phyloP scores from a whole-genome alignment of 257 asterid genomes.

The Vinca minor region DNA sequence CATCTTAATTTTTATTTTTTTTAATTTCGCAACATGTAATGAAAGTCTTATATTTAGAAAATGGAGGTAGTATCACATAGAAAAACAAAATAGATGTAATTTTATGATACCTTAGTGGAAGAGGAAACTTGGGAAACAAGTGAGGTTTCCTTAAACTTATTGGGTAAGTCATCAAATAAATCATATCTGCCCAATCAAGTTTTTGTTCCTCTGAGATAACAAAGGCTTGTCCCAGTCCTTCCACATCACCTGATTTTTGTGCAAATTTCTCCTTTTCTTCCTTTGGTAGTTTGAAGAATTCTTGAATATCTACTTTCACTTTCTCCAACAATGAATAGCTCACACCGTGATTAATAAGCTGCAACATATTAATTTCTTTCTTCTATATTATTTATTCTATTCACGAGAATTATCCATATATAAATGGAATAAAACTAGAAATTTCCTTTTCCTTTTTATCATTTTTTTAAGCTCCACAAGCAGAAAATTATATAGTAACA shows the following conservation, averaged over 20 bases:
- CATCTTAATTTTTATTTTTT: too few species aligned
- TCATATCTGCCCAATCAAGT: conserved; percentile 18
- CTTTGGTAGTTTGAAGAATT: conserved; percentile 8
- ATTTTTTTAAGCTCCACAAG: too few species aligned
- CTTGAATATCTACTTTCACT: conserved; percentile 5
- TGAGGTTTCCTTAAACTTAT: conserved; percentile 13
- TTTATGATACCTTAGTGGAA: not conserved
- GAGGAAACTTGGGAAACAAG: conserved; percentile 11
- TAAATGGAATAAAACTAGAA: too few species aligned
- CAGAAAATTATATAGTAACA: too few species aligned
- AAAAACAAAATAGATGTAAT: too few species aligned
- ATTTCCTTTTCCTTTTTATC: too few species aligned
- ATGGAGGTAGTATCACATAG: too few species aligned
- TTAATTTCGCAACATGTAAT: too few species aligned
- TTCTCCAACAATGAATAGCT: conserved; percentile 8
- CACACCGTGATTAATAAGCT: conserved; percentile 17
- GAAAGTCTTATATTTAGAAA: too few species aligned
- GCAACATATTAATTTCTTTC: not conserved
- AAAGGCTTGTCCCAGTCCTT: conserved; percentile 12
- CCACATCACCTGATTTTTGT: conserved; percentile 10
- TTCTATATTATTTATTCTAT: too few species aligned
- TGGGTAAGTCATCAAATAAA: conserved; percentile 13
- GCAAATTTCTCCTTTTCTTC: conserved; percentile 13
- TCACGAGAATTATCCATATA: too few species aligned
- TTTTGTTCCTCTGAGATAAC: conserved; percentile 15